Evolutionary conservation across 2,329 filamentous ascomycete genomes (phyloP), one percentile per base, ranked within the genome.

Genomic region (Colletotrichum cereale): DNA sequence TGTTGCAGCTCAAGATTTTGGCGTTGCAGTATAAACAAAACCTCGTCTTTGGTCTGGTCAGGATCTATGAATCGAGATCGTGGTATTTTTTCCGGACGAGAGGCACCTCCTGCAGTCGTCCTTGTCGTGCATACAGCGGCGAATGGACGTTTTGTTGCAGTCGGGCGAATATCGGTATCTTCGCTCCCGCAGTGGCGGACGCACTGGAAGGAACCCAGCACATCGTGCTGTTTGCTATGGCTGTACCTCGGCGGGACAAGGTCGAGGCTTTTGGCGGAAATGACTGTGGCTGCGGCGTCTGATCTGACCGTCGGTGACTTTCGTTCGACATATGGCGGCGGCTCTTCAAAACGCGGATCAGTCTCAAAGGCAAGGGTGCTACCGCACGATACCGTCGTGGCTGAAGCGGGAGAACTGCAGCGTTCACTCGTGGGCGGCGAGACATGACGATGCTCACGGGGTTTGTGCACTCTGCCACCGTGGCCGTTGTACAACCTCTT

Each of bases 281-380:
- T 29, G 48, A 5, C 24, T 8, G 12, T 8, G 24, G 24, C 48
- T 29, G 48, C 48, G 48, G 48, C 21, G 64, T 53, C 47, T 44
- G 55, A 18, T 18, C 24, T 18, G 24, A 29, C 24, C 14, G 4
- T 29, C 12, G 48, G 48, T 11, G 24, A 50, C 24, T 18, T 10
- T 50, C 14, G 26, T 53, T 62, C 44, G 16, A 8, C 47, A 44
- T 67, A 67, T 5, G 64, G 57, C 47, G 65, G 65, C 10, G 65
- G 57, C 36, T 21, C 47, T 38, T 40, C 26, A 48, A 4, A 11
- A 31, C 29, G 44, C 26, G 57, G 56, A 10, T 26, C 50, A n/a
- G 42, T 36, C 26, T 67, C 65, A 29, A 67, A 67, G 29, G 65
- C 26, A 29, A 67, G 57, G 18, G 65, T 67, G 57, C 65, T 67